Percentiles rank a stretch among this genome's conserved stretches.
These are phyloP conservation scores for Alectoria sarmentosa DNA, from an alignment of 495 filamentous ascomycete genomes.

Conservation along the genomic window DNA sequence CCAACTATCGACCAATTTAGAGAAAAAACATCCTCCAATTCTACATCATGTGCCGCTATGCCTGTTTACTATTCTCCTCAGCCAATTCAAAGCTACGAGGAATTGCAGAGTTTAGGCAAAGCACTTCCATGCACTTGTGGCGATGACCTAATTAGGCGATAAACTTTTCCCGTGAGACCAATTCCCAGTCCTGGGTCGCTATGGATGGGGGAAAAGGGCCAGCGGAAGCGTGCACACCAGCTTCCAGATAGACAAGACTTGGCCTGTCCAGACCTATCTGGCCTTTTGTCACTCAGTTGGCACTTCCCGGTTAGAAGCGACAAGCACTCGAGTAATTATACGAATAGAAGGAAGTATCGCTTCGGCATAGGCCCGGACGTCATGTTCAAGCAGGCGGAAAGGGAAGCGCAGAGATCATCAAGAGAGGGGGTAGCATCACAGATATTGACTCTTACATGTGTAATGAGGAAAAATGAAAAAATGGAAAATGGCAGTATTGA, in stretches of 20 bases:
- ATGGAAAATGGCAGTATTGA: too few relatives aligned
- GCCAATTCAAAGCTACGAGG: too few relatives aligned
- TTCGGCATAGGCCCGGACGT: neutral
- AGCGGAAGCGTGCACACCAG: neutral
- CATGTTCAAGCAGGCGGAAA: neutral
- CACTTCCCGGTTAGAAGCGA: neutral
- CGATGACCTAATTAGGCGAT: neutral
- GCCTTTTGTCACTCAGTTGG: neutral
- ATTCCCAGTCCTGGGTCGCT: neutral
- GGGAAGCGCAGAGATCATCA: neutral
- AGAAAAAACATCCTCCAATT: neutral
- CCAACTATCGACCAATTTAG: neutral
- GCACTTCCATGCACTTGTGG: constrained; percentile 1
- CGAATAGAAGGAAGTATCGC: neutral
- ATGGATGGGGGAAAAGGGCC: neutral
- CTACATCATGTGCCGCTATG: neutral
- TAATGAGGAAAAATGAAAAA: too few relatives aligned
- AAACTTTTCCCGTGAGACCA: neutral
- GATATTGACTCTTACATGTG: neutral
- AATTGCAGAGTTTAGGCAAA: neutral
- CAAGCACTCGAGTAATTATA: neutral
- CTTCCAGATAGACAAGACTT: neutral
- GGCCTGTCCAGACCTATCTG: neutral
- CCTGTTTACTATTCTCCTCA: too few relatives aligned
- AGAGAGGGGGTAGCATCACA: neutral